Evolutionary conservation across 768 basidiomycete genomes (phyloP), one percentile per base, ranked within the genome.

Genomic region (Boletus reticuloceps): DNA sequence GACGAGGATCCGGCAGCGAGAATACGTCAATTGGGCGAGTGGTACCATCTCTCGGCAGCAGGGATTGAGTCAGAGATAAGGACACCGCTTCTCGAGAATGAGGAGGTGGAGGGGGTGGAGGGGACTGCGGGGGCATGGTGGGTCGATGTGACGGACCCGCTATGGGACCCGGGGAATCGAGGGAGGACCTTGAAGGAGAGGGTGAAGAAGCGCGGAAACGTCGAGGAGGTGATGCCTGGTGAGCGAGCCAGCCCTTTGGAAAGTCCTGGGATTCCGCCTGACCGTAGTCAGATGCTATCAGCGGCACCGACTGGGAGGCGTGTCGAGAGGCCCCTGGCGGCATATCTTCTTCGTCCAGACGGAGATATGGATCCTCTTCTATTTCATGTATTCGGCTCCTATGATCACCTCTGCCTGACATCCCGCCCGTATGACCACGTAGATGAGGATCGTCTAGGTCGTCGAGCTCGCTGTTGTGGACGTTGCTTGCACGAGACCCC

Each of bases 391-490:
- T 50, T 42, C 63, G 64, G 48, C 74, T 66, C 60, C 68, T 68
- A 55, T 62, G 47, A 57, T 58, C 58, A 20, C 64, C 63, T 36
- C 66, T 62, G 40, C 67, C 70, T 19, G 67, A 70, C 55, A 68
- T 63, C 66, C 64, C 65, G 59, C 78, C 72, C 36, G 48, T 55
- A 46, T 58, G 59, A 29, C 55, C 64, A 56, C 79, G 75, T 31
- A 91, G 75, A 74, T 90, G 88, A 1, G 90, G 90, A 70, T 91
- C 89, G 68, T 89, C 86, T 27, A 80, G 66, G 75, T 91, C 89
- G 68, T 89, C 87, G 42, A 88, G 73, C 65, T 85, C 82, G 37
- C 70, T 70, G 55, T 78, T 74, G 59, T 74, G 69, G 57, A 75
- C 69, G 65, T 76, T 72, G 56, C 78, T 82, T 61, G 74, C 72